Evolutionary conservation across 805 yeast species (phyloP), one percentile per base, ranked within the genome.

Genomic region (Candida khao-thaluensis): DNA sequence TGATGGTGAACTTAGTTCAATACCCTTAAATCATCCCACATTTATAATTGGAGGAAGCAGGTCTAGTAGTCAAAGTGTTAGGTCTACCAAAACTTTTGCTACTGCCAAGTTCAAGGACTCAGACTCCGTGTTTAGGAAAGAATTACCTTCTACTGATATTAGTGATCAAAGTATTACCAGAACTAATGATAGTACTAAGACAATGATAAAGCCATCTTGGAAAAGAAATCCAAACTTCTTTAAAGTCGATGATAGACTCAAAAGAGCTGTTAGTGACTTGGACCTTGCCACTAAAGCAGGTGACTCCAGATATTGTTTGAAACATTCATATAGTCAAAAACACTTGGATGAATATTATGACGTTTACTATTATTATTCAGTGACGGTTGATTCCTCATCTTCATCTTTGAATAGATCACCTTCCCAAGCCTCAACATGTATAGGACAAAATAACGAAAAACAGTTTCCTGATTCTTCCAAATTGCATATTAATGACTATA

Each of bases 141-240:
- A 25, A 25, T 25, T 25, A 11, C 8, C 32, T 17, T 29, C 32
- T 8, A 12, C 9, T 5, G 32, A 29, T 29, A 29, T 29, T 29
- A 29, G 17, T 8, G 11, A 6, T 6, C 32, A 29, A 29, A 15
- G 12, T 8, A 22, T 22, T 22, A 22, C 9, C 10, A n/a, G 8
- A 17, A 17, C 32, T 11, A 25, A 25, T 22, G 9, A 22, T 8
- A 22, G 10, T 22, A 10, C 10, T 8, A 22, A 22, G 7, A 10
- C 7, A 7, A 22, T 22, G 24, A n/a, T n/a, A n/a, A n/a, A n/a
- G n/a, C n/a, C n/a, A n/a, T 22, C 24, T 7, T 20, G 23, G 32
- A 12, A 17, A 20, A 37, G 45, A 22, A 49, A 47, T 26, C 49
- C 50, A 3, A 49, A 49, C 23, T 49, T 49, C 29, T 37, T 40